Evolutionary conservation across 2,329 filamentous ascomycete genomes (phyloP), one percentile per base, ranked within the genome.

Genomic region (Rhynchosporium agropyri): DNA sequence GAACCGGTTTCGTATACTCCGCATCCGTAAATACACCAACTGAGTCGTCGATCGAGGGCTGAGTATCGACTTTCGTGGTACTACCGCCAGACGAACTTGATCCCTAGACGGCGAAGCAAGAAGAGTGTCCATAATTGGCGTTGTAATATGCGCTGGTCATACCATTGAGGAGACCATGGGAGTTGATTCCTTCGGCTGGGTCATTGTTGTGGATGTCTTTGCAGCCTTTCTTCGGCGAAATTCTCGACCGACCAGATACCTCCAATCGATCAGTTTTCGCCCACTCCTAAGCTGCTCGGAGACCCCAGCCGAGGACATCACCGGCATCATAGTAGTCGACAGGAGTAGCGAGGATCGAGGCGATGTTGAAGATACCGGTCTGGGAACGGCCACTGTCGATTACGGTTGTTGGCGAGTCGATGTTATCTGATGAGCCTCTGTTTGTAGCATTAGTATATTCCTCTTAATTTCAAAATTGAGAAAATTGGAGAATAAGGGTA

Each of bases 101-200:
- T 31, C 64, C 60, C 58, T 60, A 64, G 28, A 61, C 60, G 3
- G 64, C 51, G 42, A 66, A 59, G 36, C 64, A 66, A 13, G 56
- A 43, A 15, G 63, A 64, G 33, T 68, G 66, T 2, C 66, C 66
- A 36, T 67, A 68, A 45, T 68, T 65, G 43, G 40, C 60, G 40
- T 43, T 60, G 20, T 33, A 56, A 9, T 56, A 38, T 2, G 58
- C 3, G 13, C 38, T 26, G 15, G 28, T 54, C 8, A 29, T 42
- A 29, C 53, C 45, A n/a, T 64, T 64, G 38, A 66, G 2, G 13
- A 53, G 15, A 36, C 62, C 62, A n/a, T 63, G 62, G 57, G 51
- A 67, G 42, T 65, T 67, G 4, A 67, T 46, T 38, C 63, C 56
- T 26, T 66, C 66, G 9, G 55, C 63, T 6, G 66, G 66, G 31